Conservation (phyloP, 257 asterid genomes). For the Primulina eburnea region DNA sequence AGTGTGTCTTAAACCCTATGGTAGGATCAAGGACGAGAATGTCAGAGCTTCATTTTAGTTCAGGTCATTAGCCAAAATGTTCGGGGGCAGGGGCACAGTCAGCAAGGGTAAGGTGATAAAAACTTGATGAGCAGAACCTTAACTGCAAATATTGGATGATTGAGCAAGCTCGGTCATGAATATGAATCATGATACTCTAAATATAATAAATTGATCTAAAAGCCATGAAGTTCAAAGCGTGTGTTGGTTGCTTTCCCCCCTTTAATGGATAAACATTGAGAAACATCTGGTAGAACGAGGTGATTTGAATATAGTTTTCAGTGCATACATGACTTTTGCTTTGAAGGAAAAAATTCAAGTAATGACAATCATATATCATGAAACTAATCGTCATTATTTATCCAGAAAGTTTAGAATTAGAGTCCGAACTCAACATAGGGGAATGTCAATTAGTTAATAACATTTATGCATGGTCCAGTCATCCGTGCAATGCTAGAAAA, state of each 20-base stretch:
- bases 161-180: background rate
- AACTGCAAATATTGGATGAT: background rate
- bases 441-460: background rate
- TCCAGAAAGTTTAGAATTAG: background rate
- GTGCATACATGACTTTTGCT: background rate
- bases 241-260: background rate
- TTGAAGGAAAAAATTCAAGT: too few relatives aligned
- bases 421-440: background rate
- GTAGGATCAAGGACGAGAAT: background rate
- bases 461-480: background rate
- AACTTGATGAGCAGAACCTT: background rate
- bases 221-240: background rate
- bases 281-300: background rate
- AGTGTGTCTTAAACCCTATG: background rate
- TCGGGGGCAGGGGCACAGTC: background rate
- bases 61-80: background rate
- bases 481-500: too few relatives aligned
- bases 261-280: background rate
- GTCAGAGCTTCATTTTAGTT: background rate
- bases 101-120: background rate
- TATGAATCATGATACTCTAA: background rate
- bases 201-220: background rate
- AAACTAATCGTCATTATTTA: background rate
- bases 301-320: background rate
- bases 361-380: background rate